Conservation (phyloP, 768 basidiomycete genomes). For the Russula foetens region DNA sequence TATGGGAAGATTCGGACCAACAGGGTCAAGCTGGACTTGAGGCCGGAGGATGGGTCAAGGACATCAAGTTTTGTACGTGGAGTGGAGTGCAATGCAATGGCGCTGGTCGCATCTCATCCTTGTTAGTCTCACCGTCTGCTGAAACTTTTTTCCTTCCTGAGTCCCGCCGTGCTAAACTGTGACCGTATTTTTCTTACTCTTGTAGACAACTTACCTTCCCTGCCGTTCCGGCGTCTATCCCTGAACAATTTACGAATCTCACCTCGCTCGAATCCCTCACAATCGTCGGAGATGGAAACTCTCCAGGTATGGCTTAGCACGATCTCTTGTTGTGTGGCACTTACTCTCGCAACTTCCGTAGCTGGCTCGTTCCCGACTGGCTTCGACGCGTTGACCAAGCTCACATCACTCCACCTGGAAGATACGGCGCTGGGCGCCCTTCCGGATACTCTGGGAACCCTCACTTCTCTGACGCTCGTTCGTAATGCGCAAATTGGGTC, state of each 20-base stretch:
- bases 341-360: constrained; percentile 17
- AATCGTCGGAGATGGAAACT: constrained; percentile 34
- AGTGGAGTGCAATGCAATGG: constrained; percentile 37
- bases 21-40: constrained; percentile 33
- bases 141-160: neutral
- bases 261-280: constrained; percentile 32
- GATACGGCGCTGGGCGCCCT: constrained; percentile 33
- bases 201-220: constrained; percentile 36
- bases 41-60: constrained; percentile 38
- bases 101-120: constrained; percentile 31
- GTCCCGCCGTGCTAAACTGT: neutral
- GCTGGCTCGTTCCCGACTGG: constrained; percentile 36
- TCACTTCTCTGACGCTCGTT: constrained; percentile 33
- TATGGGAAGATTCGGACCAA: constrained; percentile 33
- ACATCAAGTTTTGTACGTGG: constrained; percentile 41
- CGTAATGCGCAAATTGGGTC: constrained; percentile 35
- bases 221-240: constrained; percentile 38
- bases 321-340: neutral
- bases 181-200: neutral
- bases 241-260: constrained; percentile 34
- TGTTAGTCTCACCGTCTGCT: constrained; percentile 31
- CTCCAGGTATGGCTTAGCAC: constrained; percentile 31
- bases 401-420: constrained; percentile 35
- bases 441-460: constrained; percentile 28
- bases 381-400: constrained; percentile 31